Conservation (phyloP, 768 basidiomycete species). For the Kwoniella newhampshirensis region DNA sequence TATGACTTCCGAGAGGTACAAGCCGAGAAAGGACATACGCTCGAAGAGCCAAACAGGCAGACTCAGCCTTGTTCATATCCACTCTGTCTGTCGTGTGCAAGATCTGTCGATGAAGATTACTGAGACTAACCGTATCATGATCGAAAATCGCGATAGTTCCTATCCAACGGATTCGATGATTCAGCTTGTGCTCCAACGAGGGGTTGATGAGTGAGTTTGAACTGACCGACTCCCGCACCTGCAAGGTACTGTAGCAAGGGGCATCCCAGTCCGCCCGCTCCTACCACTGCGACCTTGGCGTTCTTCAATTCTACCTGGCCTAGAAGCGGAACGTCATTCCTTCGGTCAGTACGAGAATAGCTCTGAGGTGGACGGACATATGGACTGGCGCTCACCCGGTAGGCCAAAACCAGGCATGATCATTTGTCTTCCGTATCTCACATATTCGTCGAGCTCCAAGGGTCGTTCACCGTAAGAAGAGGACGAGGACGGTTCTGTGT, state of each 20-base stretch:
- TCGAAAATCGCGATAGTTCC: conserved; percentile 84
- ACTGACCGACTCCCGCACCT: conserved; percentile 83
- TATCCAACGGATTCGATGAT: conserved; percentile 46
- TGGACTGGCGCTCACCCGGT: conserved; percentile 63
- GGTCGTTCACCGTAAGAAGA: conserved; percentile 9
- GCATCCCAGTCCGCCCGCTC: conserved; percentile 94
- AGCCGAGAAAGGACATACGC: too few species aligned
- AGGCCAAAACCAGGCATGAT: conserved; percentile 85
- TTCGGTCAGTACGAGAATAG: background rate
- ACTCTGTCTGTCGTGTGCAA: conserved; percentile 72
- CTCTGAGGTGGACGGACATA: too few species aligned
- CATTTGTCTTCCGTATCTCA: conserved; percentile 95
- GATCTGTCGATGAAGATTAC: conserved; percentile 91
- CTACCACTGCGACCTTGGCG: conserved; percentile 79
- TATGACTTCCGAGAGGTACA: too few species aligned
- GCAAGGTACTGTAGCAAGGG: conserved; percentile 92
- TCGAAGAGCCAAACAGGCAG: conserved; percentile 69
- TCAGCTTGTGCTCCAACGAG: background rate
- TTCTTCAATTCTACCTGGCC: conserved; percentile 78
- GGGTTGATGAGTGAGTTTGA: background rate
- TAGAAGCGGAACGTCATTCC: too few species aligned
- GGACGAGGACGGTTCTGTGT: too few species aligned
- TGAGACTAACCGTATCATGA: conserved; percentile 80
- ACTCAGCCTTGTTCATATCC: conserved; percentile 76
- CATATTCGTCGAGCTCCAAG: conserved; percentile 64